A percentile compares a stretch with the other conserved stretches of the same genome.
Evolutionary conservation across 139 green algal genomes (phyloP).

Genomic region (Dunaliella sp.): DNA sequence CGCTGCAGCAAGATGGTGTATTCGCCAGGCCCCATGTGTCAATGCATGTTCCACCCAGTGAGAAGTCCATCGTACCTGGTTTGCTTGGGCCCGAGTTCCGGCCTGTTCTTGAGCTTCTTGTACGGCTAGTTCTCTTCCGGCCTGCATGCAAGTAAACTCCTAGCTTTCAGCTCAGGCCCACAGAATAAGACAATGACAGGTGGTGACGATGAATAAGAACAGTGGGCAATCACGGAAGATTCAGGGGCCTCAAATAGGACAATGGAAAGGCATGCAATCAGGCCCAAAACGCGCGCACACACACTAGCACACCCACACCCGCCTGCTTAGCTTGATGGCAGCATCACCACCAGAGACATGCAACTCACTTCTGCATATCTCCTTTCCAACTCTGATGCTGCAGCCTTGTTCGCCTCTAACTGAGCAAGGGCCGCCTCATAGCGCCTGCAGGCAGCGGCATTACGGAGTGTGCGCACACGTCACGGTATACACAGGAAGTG

Average conservation of each 20-base stretch:
- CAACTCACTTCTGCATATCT: conserved; percentile 37
- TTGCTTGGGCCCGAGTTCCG: background rate
- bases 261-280: background rate
- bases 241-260: background rate
- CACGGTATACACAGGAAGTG: background rate
- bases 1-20: too few species aligned
- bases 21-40: too few species aligned
- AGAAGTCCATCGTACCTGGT: too few species aligned
- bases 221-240: background rate
- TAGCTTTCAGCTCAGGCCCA: background rate
- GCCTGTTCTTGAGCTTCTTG: background rate
- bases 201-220: background rate
- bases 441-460: conserved; percentile 8
- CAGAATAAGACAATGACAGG: background rate
- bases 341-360: background rate
- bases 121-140: conserved; percentile 13
- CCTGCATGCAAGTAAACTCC: background rate
- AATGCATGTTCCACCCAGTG: too few species aligned
- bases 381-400: conserved; percentile 54
- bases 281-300: too few species aligned
- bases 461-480: background rate
- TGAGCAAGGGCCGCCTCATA: conserved; percentile 22
- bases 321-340: background rate
- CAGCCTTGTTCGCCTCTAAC: conserved; percentile 52
- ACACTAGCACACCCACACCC: conserved; percentile 10